Percentiles rank a stretch among this genome's conserved stretches.
Evolutionary conservation across 1,139 yeast species (phyloP).

Genomic region (Hyphopichia wangnamkhiaoensis): DNA sequence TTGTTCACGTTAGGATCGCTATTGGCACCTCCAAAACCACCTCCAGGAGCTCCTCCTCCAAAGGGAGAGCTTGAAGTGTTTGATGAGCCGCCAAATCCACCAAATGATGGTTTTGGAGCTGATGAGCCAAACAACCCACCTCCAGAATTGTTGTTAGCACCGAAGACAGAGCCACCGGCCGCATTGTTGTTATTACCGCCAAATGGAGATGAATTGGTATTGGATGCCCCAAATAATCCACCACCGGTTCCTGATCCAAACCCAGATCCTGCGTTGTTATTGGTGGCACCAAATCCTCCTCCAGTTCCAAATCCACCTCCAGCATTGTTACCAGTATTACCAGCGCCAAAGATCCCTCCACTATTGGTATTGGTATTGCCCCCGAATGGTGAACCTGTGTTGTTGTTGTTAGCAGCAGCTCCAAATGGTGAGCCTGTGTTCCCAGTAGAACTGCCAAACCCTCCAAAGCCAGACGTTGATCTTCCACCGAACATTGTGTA

Average conservation of each 20-base stretch:
- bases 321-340: constrained; percentile 17
- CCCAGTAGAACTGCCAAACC: constrained; percentile 48
- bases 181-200: constrained; percentile 15
- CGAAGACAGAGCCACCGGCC: constrained; percentile 23
- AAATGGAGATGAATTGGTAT: constrained; percentile 23
- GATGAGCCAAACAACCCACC: constrained; percentile 25
- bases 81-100: constrained; percentile 18
- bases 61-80: constrained; percentile 18
- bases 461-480: constrained; percentile 59
- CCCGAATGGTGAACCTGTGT: constrained; percentile 26
- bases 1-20: constrained; percentile 43
- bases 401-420: constrained; percentile 18
- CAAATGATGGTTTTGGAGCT: constrained; percentile 20
- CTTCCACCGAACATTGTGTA: constrained; percentile 46
- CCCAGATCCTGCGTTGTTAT: constrained; percentile 15
- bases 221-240: constrained; percentile 29
- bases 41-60: constrained; percentile 17
- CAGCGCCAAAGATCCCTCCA: constrained; percentile 21
- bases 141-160: constrained; percentile 21
- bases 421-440: constrained; percentile 38
- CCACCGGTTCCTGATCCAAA: constrained; percentile 19
- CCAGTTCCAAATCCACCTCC: constrained; percentile 14
- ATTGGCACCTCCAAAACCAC: constrained; percentile 29
- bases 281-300: constrained; percentile 26
- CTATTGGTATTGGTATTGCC: constrained; percentile 13